These are phyloP conservation scores for Aspergillus olivimuriae DNA, from an alignment of 495 filamentous ascomycete species.

Conservation along the genomic window DNA sequence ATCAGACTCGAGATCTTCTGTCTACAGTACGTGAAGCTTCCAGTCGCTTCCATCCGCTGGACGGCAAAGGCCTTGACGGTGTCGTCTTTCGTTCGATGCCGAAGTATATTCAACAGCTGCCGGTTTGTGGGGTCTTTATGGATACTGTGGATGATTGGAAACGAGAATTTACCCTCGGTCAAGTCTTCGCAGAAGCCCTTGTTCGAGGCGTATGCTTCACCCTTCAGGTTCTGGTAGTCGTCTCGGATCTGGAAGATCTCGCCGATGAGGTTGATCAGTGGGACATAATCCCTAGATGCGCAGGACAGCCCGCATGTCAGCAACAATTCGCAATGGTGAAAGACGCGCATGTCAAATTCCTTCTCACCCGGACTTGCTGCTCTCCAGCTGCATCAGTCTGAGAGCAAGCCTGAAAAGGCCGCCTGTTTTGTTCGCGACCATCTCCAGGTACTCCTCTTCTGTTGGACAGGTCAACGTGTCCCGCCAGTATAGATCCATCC, in stretches of 20 bases:
- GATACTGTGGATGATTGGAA: slow-evolving; percentile 85
- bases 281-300: slow-evolving; percentile 54
- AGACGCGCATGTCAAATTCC: neutral
- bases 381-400: slow-evolving; percentile 66
- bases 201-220: slow-evolving; percentile 58
- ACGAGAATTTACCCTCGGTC: slow-evolving; percentile 91
- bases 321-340: slow-evolving; percentile 44
- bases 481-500: slow-evolving; percentile 91
- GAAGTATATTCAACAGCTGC: slow-evolving; percentile 73
- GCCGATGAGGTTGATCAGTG: slow-evolving; percentile 73
- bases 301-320: slow-evolving; percentile 12
- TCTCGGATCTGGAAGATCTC: slow-evolving; percentile 87
- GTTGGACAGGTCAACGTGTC: slow-evolving; percentile 79
- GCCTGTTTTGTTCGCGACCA: slow-evolving; percentile 91
- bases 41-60: slow-evolving; percentile 68
- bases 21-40: slow-evolving; percentile 75
- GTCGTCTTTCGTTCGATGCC: slow-evolving; percentile 69
- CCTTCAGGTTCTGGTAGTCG: slow-evolving; percentile 75
- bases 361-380: too few species aligned
- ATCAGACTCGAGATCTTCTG: too few species aligned
- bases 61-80: slow-evolving; percentile 78
- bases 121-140: slow-evolving; percentile 62
- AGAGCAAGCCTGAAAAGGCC: slow-evolving; percentile 82
- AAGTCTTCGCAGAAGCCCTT: slow-evolving; percentile 88
- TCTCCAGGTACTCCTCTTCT: slow-evolving; percentile 86